Evolutionary conservation across 2,329 filamentous ascomycete species (phyloP).

Genomic region (Chrysoporthe puriensis): DNA sequence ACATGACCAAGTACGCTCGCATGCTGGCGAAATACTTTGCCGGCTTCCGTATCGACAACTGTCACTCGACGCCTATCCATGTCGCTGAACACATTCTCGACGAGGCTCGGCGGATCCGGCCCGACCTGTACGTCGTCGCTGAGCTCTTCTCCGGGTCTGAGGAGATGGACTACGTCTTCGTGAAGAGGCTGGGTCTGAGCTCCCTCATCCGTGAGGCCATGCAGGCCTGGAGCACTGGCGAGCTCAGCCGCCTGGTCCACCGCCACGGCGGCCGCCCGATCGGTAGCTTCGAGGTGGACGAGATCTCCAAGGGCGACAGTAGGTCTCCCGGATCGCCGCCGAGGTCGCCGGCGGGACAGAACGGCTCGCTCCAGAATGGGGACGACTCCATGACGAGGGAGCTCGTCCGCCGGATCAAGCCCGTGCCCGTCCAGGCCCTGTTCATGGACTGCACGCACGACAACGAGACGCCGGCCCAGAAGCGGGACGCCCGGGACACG

Average conservation of each 20-base stretch:
- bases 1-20: conserved; percentile 91
- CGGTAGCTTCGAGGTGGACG: conserved; percentile 95
- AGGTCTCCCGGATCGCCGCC: conserved; percentile 38
- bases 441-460: conserved; percentile 99
- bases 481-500: conserved; percentile 91
- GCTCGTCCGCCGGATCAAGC: conserved; percentile 78
- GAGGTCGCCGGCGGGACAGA: conserved; percentile 34
- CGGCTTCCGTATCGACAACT: conserved; percentile 97
- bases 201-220: conserved; percentile 95
- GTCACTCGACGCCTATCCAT: conserved; percentile 91
- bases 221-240: conserved; percentile 95
- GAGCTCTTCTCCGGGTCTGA: conserved; percentile 96
- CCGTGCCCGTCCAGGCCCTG: conserved; percentile 86
- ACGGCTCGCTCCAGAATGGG: conserved; percentile 38
- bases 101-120: conserved; percentile 84
- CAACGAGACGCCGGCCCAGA: conserved; percentile 94
- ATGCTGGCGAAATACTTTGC: conserved; percentile 94
- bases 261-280: conserved; percentile 92
- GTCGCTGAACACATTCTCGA: conserved; percentile 95
- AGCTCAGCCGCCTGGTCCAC: conserved; percentile 91
- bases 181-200: conserved; percentile 88
- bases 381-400: conserved; percentile 54
- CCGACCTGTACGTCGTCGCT: conserved; percentile 88
- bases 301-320: conserved; percentile 68
- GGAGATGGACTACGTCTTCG: conserved; percentile 94